A percentile compares a stretch with the other conserved stretches of the same genome.
phyloP scores from a whole-genome alignment of 768 basidiomycete genomes.

The Glaciozyma antarctica region DNA sequence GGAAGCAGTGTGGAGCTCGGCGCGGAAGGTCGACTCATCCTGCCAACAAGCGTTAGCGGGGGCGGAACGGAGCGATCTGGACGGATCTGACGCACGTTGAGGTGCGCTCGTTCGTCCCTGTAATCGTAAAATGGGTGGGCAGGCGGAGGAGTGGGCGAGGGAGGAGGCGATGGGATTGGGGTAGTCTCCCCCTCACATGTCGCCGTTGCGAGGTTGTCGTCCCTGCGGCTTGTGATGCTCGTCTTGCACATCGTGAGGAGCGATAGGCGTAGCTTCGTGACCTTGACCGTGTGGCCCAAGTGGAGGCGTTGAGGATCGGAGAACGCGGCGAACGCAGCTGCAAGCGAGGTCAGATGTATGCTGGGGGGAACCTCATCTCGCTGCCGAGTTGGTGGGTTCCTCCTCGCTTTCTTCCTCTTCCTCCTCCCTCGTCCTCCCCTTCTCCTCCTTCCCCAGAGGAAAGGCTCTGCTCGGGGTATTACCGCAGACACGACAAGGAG shows the following conservation, averaged over 20 bases:
- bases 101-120: constrained; percentile 17
- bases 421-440: too few relatives aligned
- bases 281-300: too few relatives aligned
- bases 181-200: background rate
- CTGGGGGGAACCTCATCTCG: background rate
- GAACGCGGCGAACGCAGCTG: background rate
- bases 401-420: background rate
- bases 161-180: background rate
- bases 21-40: constrained; percentile 23
- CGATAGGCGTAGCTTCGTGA: background rate
- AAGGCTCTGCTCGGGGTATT: too few relatives aligned
- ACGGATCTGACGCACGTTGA: constrained; percentile 2
- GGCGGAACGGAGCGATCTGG: background rate
- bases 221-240: background rate
- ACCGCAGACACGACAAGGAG: too few relatives aligned
- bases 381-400: background rate
- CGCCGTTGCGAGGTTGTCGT: background rate
- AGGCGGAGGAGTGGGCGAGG: background rate
- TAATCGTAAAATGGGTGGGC: constrained; percentile 12
- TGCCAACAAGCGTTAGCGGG: background rate
- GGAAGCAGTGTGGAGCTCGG: constrained; percentile 16
- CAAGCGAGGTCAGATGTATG: background rate
- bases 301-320: background rate
- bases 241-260: background rate
- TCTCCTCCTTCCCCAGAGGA: too few relatives aligned